Conservation (phyloP, 257 asterid genomes). For the Paraleonurus japonicus region DNA sequence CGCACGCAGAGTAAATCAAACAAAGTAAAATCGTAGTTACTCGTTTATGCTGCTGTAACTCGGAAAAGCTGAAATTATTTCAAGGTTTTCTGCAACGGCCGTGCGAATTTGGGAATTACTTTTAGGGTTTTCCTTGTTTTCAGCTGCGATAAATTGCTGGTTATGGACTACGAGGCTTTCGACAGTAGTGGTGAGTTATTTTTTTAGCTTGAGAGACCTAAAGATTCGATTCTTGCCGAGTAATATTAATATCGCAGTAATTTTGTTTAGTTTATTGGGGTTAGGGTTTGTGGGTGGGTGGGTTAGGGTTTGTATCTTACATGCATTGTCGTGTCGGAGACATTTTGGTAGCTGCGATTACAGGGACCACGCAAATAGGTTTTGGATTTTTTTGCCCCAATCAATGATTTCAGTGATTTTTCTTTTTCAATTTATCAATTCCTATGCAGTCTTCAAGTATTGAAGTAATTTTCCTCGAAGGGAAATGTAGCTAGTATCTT, state of each 20-base stretch:
- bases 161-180: conserved; percentile 60
- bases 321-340: conserved; percentile 28
- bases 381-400: neutral
- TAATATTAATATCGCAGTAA: conserved; percentile 11
- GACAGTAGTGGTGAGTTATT: conserved; percentile 70
- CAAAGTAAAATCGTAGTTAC: conserved; percentile 27
- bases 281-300: conserved; percentile 20
- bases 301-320: conserved; percentile 22
- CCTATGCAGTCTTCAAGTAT: neutral
- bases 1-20: conserved; percentile 27
- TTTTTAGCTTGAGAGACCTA: neutral
- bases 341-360: conserved; percentile 12
- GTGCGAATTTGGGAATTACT: conserved; percentile 1
- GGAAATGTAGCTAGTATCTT: neutral
- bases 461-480: neutral
- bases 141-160: conserved; percentile 41
- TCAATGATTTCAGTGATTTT: conserved; percentile 4
- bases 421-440: neutral
- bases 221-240: neutral
- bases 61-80: conserved; percentile 8
- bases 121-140: conserved; percentile 21
- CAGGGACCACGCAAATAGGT: neutral
- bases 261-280: conserved; percentile 12
- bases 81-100: conserved; percentile 9
- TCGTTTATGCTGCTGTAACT: conserved; percentile 18